Evolutionary conservation across 129 eudicot species (phyloP).

Genomic region (Flaveria trinervia): DNA sequence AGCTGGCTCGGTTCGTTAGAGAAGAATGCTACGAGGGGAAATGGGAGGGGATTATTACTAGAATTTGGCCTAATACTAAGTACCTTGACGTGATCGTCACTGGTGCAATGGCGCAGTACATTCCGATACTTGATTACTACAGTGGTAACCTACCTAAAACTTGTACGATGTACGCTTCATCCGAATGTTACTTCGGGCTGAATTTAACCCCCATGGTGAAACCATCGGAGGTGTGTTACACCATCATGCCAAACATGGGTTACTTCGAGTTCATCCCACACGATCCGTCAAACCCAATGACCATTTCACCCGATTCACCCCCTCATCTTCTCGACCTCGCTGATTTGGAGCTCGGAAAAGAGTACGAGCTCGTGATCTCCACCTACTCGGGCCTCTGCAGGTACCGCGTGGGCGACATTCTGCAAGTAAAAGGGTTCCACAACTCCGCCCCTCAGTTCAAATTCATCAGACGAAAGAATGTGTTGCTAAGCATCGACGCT

Average conservation of each 20-base stretch:
- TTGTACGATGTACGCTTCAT: conserved; percentile 84
- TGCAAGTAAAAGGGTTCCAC: conserved; percentile 68
- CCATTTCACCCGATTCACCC: conserved; percentile 45
- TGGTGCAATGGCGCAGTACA: conserved; percentile 89
- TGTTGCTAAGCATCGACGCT: conserved; percentile 69
- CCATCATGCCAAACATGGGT: conserved; percentile 92
- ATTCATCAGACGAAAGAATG: conserved; percentile 70
- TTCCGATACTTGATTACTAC: conserved; percentile 74
- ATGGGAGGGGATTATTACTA: conserved; percentile 75
- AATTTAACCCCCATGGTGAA: conserved; percentile 76
- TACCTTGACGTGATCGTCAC: conserved; percentile 81
- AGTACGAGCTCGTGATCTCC: conserved; percentile 78
- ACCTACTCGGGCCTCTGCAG: conserved; percentile 83
- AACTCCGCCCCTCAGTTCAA: conserved; percentile 84
- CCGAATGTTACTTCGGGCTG: conserved; percentile 77
- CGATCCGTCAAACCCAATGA: conserved; percentile 42
- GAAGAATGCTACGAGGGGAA: conserved; percentile 65
- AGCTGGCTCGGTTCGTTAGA: conserved; percentile 49
- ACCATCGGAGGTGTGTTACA: conserved; percentile 74
- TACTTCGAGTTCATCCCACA: conserved; percentile 88
- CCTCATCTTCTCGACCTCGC: conserved; percentile 65
- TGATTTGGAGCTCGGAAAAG: conserved; percentile 76
- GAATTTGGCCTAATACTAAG: conserved; percentile 88
- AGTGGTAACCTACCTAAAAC: conserved; percentile 62
- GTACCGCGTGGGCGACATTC: conserved; percentile 84